Evolutionary conservation across 73 alveolate species (phyloP).

Genomic region (Paramecium primaurelia): DNA sequence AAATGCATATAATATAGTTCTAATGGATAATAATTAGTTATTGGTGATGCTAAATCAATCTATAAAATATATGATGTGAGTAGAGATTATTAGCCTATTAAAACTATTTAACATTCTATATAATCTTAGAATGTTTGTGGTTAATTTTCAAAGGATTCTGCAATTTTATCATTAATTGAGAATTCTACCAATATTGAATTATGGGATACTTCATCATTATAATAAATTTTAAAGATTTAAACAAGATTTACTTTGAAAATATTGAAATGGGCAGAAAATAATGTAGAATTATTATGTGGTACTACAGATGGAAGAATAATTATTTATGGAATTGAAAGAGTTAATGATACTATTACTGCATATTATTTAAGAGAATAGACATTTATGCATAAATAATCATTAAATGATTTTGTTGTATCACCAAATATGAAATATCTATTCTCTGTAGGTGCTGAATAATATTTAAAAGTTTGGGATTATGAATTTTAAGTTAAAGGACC

Average conservation of each 20-base stretch:
- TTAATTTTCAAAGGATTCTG: conserved; percentile 53
- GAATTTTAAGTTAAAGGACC: conserved; percentile 57
- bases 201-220: conserved; percentile 49
- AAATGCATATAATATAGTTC: conserved; percentile 65
- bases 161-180: conserved; percentile 37
- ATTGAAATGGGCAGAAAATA: conserved; percentile 51
- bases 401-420: conserved; percentile 43
- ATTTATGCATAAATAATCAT: conserved; percentile 29
- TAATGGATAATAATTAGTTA: conserved; percentile 62
- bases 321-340: conserved; percentile 56
- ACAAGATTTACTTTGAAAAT: background rate
- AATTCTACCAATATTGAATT: conserved; percentile 44
- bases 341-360: conserved; percentile 36
- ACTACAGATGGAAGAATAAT: conserved; percentile 33
- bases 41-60: conserved; percentile 70
- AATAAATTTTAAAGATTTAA: background rate
- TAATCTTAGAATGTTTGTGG: conserved; percentile 46
- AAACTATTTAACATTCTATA: conserved; percentile 67
- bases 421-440: conserved; percentile 54
- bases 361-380: conserved; percentile 47
- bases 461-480: conserved; percentile 60
- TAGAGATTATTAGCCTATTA: conserved; percentile 80
- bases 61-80: conserved; percentile 70
- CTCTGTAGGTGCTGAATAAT: conserved; percentile 53
- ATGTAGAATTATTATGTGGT: conserved; percentile 43